Conservation (phyloP, 192 early-diverging fungal species). For the Backusella parvicylindrica region DNA sequence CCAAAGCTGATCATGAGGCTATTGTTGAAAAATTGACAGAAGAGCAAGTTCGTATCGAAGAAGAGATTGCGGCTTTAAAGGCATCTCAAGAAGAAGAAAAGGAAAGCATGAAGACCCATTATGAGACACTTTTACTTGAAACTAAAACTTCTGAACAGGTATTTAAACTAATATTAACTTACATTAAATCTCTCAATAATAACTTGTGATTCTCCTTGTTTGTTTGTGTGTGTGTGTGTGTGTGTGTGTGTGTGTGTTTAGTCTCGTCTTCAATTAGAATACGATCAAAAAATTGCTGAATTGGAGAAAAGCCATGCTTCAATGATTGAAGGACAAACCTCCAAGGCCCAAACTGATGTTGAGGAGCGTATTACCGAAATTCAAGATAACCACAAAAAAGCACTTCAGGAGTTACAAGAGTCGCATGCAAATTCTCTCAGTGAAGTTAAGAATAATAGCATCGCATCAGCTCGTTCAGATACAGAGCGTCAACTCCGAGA, state of each 20-base stretch:
- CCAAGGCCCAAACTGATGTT: background rate
- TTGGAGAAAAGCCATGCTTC: background rate
- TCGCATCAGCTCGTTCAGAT: constrained; percentile 4
- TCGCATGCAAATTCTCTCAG: background rate
- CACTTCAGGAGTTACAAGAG: background rate
- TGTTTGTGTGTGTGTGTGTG: background rate
- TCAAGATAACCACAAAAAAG: background rate
- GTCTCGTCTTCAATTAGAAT: constrained; percentile 8
- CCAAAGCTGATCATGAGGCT: background rate
- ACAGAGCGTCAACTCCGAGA: constrained; percentile 19
- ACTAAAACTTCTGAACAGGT: constrained; percentile 5
- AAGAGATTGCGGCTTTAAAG: constrained; percentile 6
- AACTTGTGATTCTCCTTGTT: background rate
- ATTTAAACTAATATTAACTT: background rate
- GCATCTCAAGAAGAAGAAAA: background rate
- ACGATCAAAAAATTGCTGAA: background rate
- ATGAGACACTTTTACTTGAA: background rate
- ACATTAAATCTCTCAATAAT: background rate
- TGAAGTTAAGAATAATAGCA: background rate
- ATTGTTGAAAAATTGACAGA: background rate
- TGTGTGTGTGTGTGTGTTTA: background rate
- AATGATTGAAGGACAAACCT: background rate
- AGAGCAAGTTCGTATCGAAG: constrained; percentile 2
- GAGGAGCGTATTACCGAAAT: background rate
- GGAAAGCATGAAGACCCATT: background rate